A percentile compares a stretch with the other conserved stretches of the same genome.
Conservation (phyloP, 2,329 filamentous ascomycete genomes). For the Cladophialophora chaetospira region DNA sequence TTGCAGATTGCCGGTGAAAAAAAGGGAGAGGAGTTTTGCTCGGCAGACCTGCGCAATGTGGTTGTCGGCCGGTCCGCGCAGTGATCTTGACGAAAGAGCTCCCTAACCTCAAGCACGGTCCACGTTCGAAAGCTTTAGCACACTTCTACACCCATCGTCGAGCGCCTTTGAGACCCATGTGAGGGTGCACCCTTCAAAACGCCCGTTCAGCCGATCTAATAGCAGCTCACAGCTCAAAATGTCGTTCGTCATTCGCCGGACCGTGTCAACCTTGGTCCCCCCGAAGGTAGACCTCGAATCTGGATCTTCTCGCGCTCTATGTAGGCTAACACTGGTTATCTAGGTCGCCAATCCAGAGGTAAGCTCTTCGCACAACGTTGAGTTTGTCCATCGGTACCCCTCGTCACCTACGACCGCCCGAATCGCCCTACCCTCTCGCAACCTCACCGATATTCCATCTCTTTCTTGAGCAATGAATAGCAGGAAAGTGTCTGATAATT, state of each 20-base stretch:
- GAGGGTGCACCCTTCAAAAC: too few relatives aligned
- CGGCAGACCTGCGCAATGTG: constrained; percentile 1
- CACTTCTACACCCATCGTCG: constrained; percentile 2
- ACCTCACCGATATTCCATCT: too few relatives aligned
- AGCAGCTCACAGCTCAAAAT: constrained; percentile 60
- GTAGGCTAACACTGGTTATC: constrained; percentile 17
- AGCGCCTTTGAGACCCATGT: constrained; percentile 24
- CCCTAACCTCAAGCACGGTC: constrained; percentile 3
- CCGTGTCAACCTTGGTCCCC: constrained; percentile 96
- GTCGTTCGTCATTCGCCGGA: constrained; percentile 89
- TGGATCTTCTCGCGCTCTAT: background rate
- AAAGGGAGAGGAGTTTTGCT: too few relatives aligned
- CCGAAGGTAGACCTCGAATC: constrained; percentile 72
- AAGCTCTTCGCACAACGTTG: constrained; percentile 17
- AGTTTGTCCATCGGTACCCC: too few relatives aligned
- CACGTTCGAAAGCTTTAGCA: constrained; percentile 19
- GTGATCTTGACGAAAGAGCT: constrained; percentile 14
- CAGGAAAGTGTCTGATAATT: constrained; percentile 12
- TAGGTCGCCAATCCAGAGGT: constrained; percentile 28
- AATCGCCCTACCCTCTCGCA: too few relatives aligned
- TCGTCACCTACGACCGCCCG: too few relatives aligned
- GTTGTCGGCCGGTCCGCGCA: background rate
- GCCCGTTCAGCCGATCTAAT: background rate
- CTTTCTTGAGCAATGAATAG: background rate
- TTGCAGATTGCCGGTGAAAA: too few relatives aligned